These are phyloP conservation scores for Escovopsis sp. DNA, from an alignment of 2,329 filamentous ascomycete genomes.

Conservation along the genomic window DNA sequence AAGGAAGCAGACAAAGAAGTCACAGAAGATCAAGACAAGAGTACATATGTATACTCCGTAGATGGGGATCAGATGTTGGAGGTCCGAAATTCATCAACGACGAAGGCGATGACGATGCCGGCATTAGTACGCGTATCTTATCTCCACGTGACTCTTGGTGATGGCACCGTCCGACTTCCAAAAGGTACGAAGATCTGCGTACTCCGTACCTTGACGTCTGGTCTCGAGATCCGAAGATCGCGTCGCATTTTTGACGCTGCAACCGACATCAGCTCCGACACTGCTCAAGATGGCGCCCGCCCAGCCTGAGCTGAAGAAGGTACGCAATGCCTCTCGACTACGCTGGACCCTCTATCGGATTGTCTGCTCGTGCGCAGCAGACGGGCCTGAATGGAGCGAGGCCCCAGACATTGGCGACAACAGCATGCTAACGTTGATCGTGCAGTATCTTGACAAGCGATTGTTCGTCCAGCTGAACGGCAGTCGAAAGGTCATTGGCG, in stretches of 20 bases:
- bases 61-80: too few species aligned
- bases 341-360: not conserved
- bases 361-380: too few species aligned
- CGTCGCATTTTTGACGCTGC: constrained; percentile 12
- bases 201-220: constrained; percentile 7
- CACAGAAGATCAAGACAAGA: too few species aligned
- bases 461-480: constrained; percentile 96
- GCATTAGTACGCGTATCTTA: constrained; percentile 18
- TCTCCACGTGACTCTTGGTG: constrained; percentile 32
- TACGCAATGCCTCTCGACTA: constrained; percentile 19
- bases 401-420: not conserved
- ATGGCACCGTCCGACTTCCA: constrained; percentile 11
- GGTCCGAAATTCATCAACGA: not conserved
- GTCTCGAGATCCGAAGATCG: constrained; percentile 7
- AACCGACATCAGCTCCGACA: constrained; percentile 10
- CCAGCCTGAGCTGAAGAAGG: constrained; percentile 98
- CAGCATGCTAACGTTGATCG: constrained; percentile 1
- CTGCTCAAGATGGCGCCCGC: constrained; percentile 78
- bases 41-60: too few species aligned
- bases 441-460: constrained; percentile 95
- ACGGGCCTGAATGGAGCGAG: not conserved
- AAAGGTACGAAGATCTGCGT: too few species aligned
- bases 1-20: too few species aligned
- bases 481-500: constrained; percentile 89
- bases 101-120: constrained; percentile 3